A percentile compares a stretch with the other conserved stretches of the same genome.
Evolutionary conservation across 768 basidiomycete genomes (phyloP).

Genomic region (Rhodosporidiobolus sp.): DNA sequence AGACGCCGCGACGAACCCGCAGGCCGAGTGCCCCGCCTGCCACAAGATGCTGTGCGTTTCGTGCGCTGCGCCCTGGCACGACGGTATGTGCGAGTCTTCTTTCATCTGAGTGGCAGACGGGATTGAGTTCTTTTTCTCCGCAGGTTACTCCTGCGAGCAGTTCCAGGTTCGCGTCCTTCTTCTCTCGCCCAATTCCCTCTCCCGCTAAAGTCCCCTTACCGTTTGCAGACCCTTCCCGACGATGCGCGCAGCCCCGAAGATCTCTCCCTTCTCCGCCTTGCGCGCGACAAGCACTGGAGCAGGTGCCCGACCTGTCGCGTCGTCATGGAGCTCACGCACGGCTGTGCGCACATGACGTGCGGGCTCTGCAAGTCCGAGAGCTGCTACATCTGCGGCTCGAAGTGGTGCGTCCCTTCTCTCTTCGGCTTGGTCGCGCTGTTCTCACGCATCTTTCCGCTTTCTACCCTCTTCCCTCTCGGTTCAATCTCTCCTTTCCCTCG

Average conservation of each 20-base stretch:
- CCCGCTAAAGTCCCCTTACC: background rate
- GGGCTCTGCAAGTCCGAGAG: background rate
- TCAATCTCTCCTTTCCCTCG: too few relatives aligned
- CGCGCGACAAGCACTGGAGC: background rate
- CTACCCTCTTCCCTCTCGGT: too few relatives aligned
- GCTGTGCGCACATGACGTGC: constrained; percentile 16
- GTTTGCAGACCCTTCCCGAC: background rate
- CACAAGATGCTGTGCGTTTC: background rate
- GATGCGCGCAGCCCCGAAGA: constrained; percentile 11
- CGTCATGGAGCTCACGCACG: constrained; percentile 4
- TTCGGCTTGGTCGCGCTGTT: too few relatives aligned
- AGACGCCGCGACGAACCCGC: background rate
- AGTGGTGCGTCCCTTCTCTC: constrained; percentile 5
- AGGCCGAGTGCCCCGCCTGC: constrained; percentile 2
- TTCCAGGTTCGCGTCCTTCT: constrained; percentile 10
- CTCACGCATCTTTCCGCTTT: too few relatives aligned
- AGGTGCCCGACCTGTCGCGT: constrained; percentile 11
- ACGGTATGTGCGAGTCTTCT: background rate
- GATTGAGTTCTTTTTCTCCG: background rate
- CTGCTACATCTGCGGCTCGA: constrained; percentile 7
- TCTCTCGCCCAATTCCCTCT: too few relatives aligned
- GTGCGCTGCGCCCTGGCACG: background rate
- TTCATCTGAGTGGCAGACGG: background rate
- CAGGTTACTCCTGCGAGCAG: constrained; percentile 11
- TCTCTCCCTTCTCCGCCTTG: constrained; percentile 7